These are phyloP conservation scores for Lipomyces oligophaga DNA, from an alignment of 805 yeast species.

Conservation along the genomic window DNA sequence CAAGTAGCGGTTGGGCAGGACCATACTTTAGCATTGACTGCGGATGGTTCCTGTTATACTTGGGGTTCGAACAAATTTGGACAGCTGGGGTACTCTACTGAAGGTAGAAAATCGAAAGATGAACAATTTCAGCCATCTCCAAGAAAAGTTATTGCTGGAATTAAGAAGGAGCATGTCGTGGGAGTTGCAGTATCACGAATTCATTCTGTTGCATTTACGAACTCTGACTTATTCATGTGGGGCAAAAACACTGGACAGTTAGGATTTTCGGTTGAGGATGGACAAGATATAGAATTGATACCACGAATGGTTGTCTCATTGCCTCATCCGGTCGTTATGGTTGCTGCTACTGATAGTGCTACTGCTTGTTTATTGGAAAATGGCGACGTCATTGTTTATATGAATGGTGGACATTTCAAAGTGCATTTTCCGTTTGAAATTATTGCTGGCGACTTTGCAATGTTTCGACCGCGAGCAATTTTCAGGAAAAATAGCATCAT, in stretches of 20 bases:
- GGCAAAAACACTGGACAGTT: conserved; percentile 80
- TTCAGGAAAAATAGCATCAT: conserved; percentile 16
- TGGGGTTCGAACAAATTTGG: conserved; percentile 75
- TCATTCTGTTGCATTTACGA: conserved; percentile 61
- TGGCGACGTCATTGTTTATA: conserved; percentile 61
- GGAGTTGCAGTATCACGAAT: conserved; percentile 62
- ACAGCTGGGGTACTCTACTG: conserved; percentile 56
- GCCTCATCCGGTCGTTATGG: conserved; percentile 50
- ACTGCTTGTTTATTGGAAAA: conserved; percentile 60
- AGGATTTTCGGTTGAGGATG: conserved; percentile 47
- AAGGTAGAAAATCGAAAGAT: conserved; percentile 33
- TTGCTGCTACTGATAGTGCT: conserved; percentile 61
- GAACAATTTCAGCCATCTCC: conserved; percentile 41
- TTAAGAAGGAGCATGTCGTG: conserved; percentile 40
- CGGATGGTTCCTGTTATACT: conserved; percentile 52
- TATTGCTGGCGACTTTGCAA: conserved; percentile 34
- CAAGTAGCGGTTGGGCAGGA: conserved; percentile 56
- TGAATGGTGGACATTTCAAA: conserved; percentile 54
- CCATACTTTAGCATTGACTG: conserved; percentile 60
- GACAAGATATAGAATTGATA: conserved; percentile 31
- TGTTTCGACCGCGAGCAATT: conserved; percentile 28
- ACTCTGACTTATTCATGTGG: conserved; percentile 57
- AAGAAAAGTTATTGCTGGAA: conserved; percentile 41
- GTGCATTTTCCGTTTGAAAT: conserved; percentile 36
- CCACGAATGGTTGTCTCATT: conserved; percentile 42